Base-by-base conservation (phyloP, 1,284 basidiomycete genomes). In the Singerocomus inundabilis region DNA sequence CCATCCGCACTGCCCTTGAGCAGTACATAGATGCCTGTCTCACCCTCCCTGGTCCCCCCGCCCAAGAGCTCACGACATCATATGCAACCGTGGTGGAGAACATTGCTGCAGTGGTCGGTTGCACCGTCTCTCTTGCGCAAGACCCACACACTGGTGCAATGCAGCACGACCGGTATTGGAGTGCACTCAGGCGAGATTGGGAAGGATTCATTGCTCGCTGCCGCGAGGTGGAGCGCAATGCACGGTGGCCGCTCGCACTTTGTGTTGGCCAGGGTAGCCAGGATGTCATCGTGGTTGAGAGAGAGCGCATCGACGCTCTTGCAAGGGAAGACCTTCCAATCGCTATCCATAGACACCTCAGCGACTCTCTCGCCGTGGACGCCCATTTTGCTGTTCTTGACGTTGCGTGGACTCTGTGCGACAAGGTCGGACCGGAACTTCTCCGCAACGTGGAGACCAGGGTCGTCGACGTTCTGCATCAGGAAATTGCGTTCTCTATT, bases 181-280 rank as follows among this genome's bases (percentile, higher is more conserved):
- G 82, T 59, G 83, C 85, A 0, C 71, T 95, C 55, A 94, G 92
- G 67, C 75, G 89, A 34, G 92, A 97, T 60, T 97, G 93, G 92
- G 88, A 96, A 61, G 91, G 93, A 2, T 91, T 96, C 62, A 84
- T 95, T 55, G 88, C 93, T 12, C 80, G 91, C 36, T 92, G 91
- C 59, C 82, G 90, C 49, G 91, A 94, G 59, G 76, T 93, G 12
- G 92, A 96, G 69, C 83, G 88, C 41, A 84, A 84, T 57, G 90
- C 88, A 21, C 79, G 92, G 39, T 91, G 89, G 86, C 91, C 92
- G 0, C 75, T 95, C 13, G 76, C 78, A 12, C 73, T 92, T 31
- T 84, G 82, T 31, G 63, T 75, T 25, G 76, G 79, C 30, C 73
- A 74, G 34, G 65, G 74, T 18, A 64, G 60, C 39, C 73, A 78